phyloP scores from a whole-genome alignment of 345 rosid species.

The Euphorbia tirucalli region DNA sequence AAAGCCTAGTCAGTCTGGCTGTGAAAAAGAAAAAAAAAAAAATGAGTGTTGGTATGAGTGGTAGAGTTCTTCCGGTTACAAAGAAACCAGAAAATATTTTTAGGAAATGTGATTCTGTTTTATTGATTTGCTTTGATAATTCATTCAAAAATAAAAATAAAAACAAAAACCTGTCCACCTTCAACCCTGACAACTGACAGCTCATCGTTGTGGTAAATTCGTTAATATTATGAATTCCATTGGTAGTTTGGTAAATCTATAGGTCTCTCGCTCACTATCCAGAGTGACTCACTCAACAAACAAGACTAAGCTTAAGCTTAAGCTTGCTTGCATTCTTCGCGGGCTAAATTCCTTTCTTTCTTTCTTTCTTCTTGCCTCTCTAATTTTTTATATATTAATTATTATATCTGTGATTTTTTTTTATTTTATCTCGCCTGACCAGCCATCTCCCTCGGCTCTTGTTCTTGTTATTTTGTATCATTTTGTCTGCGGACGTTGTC shows the following conservation, averaged over 20 bases:
- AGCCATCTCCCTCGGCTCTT: neutral
- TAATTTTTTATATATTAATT: neutral
- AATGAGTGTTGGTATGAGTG: too few species aligned
- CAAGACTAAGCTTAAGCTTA: conserved; percentile 1
- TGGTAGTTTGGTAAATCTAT: neutral
- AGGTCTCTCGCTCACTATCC: neutral
- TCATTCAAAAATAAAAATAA: too few species aligned
- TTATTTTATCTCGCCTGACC: neutral
- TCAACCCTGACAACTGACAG: conserved; percentile 6
- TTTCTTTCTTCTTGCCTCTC: neutral
- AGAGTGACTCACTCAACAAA: conserved; percentile 1
- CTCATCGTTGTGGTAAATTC: conserved; percentile 17
- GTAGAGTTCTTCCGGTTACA: too few species aligned
- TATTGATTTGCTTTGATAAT: too few species aligned
- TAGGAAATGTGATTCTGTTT: too few species aligned
- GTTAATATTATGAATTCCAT: conserved; percentile 11
- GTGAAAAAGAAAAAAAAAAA: neutral
- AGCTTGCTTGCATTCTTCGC: conserved; percentile 29
- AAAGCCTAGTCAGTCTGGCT: neutral
- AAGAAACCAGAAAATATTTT: too few species aligned
- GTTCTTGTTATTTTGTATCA: neutral
- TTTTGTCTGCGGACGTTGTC: neutral
- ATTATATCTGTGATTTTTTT: neutral
- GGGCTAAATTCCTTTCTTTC: conserved; percentile 16
- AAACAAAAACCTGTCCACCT: neutral